Base-by-base conservation (phyloP, 495 filamentous ascomycete species). In the Penicillium daleae region DNA sequence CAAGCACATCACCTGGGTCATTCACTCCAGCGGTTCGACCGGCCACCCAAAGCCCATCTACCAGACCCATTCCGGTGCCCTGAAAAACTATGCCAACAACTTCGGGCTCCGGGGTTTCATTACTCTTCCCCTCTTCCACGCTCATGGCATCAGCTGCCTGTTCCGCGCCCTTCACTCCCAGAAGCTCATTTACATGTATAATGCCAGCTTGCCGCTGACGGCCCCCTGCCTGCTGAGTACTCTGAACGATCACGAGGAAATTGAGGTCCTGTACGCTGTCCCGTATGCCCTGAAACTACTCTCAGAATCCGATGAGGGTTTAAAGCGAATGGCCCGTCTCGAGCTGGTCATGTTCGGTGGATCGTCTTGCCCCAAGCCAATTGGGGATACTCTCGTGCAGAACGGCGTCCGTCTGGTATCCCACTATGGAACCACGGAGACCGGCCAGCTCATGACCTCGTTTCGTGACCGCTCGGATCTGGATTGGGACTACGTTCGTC, bases 61-160 rank as follows among this genome's bases (percentile, higher is more conserved):
- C 59, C 75, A 80, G 44, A 81, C 78, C 3, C 76, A 83, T 46
- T 59, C 67, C 2, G 75, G 73, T 12, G 72, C 73, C 15, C 57
- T 81, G 21, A 67, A 67, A 50, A 79, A 80, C 59, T 82, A 78
- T 61, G 71, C 72, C 24, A 73, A 74, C 27, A 78, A 75, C 55
- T 76, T 64, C 60, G 66, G 66, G 0, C 51, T 82, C 6, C 74
- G 71, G 24, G 78, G 80, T 0, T 84, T 86, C 57, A 77, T 79
- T 55, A 82, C 83, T 0, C 68, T 85, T 4, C 85, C 84, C 6
- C 73, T 85, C 32, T 86, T 78, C 44, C 84, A 86, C 33, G 77
- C 74, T 15, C 78, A 83, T 68, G 82, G 80, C 2, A 70, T 86
- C 51, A 80, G 74, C 37, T 78, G 75, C 60, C 64, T 84, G 12